Percentiles rank a stretch among this genome's conserved stretches.
Conservation (phyloP, 768 basidiomycete species). For the Mycena vitilis region DNA sequence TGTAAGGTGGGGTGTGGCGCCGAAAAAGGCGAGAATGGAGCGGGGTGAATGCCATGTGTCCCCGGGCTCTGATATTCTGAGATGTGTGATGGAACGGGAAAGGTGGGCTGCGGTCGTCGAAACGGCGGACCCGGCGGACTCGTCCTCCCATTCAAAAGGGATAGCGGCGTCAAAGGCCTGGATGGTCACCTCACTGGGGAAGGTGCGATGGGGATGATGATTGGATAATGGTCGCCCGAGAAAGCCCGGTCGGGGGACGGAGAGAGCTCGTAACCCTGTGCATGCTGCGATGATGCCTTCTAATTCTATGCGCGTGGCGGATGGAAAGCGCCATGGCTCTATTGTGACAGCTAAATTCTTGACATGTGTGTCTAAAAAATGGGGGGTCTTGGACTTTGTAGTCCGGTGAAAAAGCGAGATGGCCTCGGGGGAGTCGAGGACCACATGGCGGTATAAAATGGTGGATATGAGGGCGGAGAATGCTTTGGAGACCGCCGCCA, state of each 20-base stretch:
- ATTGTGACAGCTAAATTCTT: conserved; percentile 52
- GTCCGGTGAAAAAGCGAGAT: conserved; percentile 53
- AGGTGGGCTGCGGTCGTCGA: conserved; percentile 25
- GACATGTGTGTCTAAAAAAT: conserved; percentile 47
- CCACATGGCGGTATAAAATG: conserved; percentile 53
- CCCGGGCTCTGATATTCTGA: conserved; percentile 54
- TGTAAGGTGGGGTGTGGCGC: conserved; percentile 49
- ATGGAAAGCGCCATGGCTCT: conserved; percentile 35
- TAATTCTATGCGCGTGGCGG: conserved; percentile 36
- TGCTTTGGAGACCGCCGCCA: conserved; percentile 46
- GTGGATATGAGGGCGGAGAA: conserved; percentile 47
- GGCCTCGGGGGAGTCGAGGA: conserved; percentile 45
- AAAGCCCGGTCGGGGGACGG: conserved; percentile 35
- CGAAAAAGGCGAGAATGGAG: conserved; percentile 47
- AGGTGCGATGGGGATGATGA: conserved; percentile 30
- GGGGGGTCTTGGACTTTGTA: conserved; percentile 39
- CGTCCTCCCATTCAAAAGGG: conserved; percentile 19
- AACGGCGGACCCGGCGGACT: background rate
- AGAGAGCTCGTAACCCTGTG: conserved; percentile 46
- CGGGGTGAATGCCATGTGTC: conserved; percentile 50
- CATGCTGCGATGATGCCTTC: conserved; percentile 48
- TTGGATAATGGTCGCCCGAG: conserved; percentile 30
- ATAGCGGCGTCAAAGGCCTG: conserved; percentile 41
- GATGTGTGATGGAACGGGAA: conserved; percentile 46
- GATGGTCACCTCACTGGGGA: conserved; percentile 43